Percentiles rank a stretch among this genome's conserved stretches.
Evolutionary conservation across 2,329 filamentous ascomycete species (phyloP).

Genomic region (Myriosclerotinia scirpicola): DNA sequence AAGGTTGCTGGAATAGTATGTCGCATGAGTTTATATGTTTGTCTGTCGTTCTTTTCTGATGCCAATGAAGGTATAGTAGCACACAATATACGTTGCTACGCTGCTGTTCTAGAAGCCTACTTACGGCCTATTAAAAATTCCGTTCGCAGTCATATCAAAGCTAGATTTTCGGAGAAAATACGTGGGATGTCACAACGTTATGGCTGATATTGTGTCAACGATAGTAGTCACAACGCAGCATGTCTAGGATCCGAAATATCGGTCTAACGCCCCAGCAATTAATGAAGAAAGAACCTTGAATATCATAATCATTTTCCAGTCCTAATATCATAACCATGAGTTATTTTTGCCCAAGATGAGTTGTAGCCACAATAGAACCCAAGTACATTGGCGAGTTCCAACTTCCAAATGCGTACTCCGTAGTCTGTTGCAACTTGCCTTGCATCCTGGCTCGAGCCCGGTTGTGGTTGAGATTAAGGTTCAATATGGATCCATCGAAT

Average conservation of each 20-base stretch:
- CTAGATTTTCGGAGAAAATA: neutral
- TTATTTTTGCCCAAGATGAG: neutral
- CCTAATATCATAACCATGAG: neutral
- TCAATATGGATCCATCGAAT: neutral
- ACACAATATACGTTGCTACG: neutral
- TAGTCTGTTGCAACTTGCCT: neutral
- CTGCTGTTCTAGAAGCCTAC: neutral
- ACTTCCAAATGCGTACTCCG: neutral
- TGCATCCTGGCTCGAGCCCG: neutral
- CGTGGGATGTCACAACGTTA: neutral
- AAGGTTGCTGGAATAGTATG: neutral
- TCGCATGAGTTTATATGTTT: neutral
- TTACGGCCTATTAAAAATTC: neutral
- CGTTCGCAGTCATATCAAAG: neutral
- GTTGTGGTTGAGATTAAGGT: neutral
- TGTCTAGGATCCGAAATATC: neutral
- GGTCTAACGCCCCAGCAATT: neutral
- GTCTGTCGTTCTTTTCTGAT: neutral
- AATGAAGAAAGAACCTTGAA: neutral
- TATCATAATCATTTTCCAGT: neutral
- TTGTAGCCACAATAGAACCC: neutral
- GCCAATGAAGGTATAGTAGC: neutral
- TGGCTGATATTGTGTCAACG: no score
- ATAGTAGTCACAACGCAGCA: no score
- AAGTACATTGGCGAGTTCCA: neutral